Percentiles rank a stretch among this genome's conserved stretches.
These are phyloP conservation scores for Phytophthora melonis DNA, from an alignment of 352 stramenopile genomes.

Conservation along the genomic window DNA sequence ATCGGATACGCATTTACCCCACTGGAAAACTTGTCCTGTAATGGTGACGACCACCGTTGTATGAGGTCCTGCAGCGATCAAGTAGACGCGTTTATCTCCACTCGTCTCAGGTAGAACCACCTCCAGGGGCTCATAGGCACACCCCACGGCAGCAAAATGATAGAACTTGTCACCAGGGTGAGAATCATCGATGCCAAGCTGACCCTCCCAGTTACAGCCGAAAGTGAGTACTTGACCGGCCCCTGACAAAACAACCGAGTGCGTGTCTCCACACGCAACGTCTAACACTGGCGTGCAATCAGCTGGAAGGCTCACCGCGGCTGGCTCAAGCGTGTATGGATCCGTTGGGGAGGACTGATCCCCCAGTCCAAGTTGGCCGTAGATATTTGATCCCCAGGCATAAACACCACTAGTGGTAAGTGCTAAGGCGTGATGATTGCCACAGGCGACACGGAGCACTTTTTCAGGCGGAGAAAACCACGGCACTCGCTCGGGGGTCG, in stretches of 20 bases:
- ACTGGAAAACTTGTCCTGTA: conserved; percentile 44
- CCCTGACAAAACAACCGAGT: conserved; percentile 68
- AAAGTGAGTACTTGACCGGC: conserved; percentile 62
- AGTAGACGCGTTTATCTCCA: conserved; percentile 21
- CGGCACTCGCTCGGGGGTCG: conserved; percentile 30
- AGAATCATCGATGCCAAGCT: conserved; percentile 65
- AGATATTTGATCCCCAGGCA: conserved; percentile 73
- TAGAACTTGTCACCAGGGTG: background rate
- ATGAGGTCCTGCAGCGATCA: conserved; percentile 43
- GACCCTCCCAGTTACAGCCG: conserved; percentile 76
- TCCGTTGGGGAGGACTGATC: conserved; percentile 34
- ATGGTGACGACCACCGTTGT: conserved; percentile 37
- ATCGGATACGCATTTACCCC: conserved; percentile 44
- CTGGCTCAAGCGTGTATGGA: conserved; percentile 32
- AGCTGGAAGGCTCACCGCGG: conserved; percentile 27
- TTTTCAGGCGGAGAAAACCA: conserved; percentile 29
- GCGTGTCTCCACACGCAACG: conserved; percentile 67
- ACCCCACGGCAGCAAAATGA: conserved; percentile 24
- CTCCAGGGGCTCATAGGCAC: conserved; percentile 24
- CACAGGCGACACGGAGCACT: conserved; percentile 56
- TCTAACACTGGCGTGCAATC: conserved; percentile 39
- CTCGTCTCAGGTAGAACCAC: conserved; percentile 3
- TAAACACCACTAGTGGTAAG: conserved; percentile 48
- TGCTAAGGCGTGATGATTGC: conserved; percentile 49
- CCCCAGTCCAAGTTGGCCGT: conserved; percentile 69